Evolutionary conservation across 2,329 filamentous ascomycete genomes (phyloP).

Genomic region (Tolypocladium guangdongense): DNA sequence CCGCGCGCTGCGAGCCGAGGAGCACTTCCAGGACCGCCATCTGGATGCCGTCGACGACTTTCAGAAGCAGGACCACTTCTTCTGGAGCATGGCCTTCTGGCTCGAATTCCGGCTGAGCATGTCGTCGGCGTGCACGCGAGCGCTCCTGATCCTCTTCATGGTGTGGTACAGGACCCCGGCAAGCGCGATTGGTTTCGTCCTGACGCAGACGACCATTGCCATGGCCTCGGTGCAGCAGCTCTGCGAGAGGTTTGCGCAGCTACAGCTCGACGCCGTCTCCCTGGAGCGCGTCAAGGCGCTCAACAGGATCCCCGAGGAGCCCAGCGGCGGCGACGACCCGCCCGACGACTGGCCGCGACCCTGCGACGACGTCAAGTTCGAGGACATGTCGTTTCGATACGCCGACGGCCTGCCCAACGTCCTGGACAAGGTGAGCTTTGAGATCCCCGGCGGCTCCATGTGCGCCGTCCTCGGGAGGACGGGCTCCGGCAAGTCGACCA

Average conservation of each 20-base stretch:
- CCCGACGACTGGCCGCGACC: slow-evolving; percentile 69
- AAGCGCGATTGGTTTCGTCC: slow-evolving; percentile 73
- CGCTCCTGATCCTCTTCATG: slow-evolving; percentile 62
- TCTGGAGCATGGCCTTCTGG: slow-evolving; percentile 83
- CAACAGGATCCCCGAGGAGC: slow-evolving; percentile 66
- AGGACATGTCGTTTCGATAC: slow-evolving; percentile 69
- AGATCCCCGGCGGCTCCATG: slow-evolving; percentile 54
- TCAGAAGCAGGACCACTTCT: slow-evolving; percentile 93
- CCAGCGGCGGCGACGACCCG: slow-evolving; percentile 53
- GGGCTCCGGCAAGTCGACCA: slow-evolving; percentile 76
- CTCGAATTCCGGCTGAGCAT: slow-evolving; percentile 61
- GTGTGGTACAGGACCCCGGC: slow-evolving; percentile 64
- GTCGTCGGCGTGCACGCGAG: slow-evolving; percentile 58
- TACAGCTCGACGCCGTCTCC: slow-evolving; percentile 88
- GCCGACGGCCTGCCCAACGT: slow-evolving; percentile 67
- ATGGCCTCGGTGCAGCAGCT: slow-evolving; percentile 36
- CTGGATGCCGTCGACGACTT: slow-evolving; percentile 77
- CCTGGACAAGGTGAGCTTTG: slow-evolving; percentile 56
- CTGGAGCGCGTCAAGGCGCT: slow-evolving; percentile 81
- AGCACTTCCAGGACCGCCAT: slow-evolving; percentile 69
- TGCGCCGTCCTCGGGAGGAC: slow-evolving; percentile 70
- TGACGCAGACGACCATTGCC: slow-evolving; percentile 40
- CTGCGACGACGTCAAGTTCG: slow-evolving; percentile 62
- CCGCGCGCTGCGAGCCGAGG: slow-evolving; percentile 68
- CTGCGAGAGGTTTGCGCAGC: slow-evolving; percentile 69